Base-by-base conservation (phyloP, 2,329 filamentous ascomycete genomes). In the Alternaria panax region DNA sequence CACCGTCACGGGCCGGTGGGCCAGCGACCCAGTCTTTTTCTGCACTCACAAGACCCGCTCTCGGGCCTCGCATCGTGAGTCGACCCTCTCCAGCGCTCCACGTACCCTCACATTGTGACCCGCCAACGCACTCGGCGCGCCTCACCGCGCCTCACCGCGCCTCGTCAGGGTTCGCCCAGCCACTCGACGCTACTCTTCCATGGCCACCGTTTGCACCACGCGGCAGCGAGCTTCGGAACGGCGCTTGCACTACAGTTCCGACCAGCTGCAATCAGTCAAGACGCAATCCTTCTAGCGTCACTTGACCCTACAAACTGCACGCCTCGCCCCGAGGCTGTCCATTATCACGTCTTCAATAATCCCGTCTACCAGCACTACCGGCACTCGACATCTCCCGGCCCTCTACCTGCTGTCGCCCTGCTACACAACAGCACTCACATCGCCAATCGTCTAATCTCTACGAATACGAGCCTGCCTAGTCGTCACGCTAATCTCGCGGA, bases 11-110 rank as follows among this genome's bases (percentile, higher is more conserved):
- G 72, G 64, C 72, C 72, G 71, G 59, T 63, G 63, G 58, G 61
- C 69, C 70, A 62, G 38, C 60, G 57, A 54, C 60, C 65, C 72
- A 73, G 69, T 69, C 71, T 52, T 51, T 62, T 69, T 69, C 59
- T 62, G 69, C 70, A 67, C 48, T 70, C 69, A 75, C 73, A 69
- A 75, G 73, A 75, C 73, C 70, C 63, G 63, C 58, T 61, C 58
- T 46, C 63, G 61, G 66, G 60, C 68, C 60, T 69, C 67, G 68
- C 58, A 55, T 64, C 54, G 60, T 51, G 48, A 32, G 66, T 59
- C 59, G 56, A 66, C 60, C 55, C 63, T 59, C 54, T 56, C 40
- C 65, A 67, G 64, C 59, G 57, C 59, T 67, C 71, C 60, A 65
- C 70, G 61, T 68, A 64, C 60, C 64, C 59, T 47, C 55, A 36